A percentile compares a stretch with the other conserved stretches of the same genome.
phyloP scores from a whole-genome alignment of 2,329 filamentous ascomycete species.

The Xylariales sp. region DNA sequence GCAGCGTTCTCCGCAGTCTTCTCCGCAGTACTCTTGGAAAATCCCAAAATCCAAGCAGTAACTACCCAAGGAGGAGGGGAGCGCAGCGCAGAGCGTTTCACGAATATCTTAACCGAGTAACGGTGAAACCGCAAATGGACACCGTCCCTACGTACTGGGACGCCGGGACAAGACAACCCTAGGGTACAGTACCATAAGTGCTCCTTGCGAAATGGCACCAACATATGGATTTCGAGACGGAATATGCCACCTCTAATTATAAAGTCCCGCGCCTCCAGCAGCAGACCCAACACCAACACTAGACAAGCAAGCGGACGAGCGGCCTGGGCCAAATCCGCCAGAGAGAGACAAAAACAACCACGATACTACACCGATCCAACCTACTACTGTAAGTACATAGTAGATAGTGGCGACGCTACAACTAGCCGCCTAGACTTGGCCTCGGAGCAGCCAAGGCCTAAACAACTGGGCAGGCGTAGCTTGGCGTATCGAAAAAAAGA shows the following conservation, averaged over 20 bases:
- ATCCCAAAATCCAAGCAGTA: background rate
- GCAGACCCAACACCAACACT: background rate
- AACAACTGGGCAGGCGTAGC: constrained; percentile 4
- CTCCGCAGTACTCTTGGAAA: background rate
- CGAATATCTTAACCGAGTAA: background rate
- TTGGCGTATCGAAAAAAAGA: background rate
- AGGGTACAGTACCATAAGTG: no score
- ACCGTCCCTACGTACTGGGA: background rate
- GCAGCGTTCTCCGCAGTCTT: constrained; percentile 21
- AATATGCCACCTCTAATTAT: constrained; percentile 19
- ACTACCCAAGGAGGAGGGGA: no score
- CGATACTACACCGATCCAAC: background rate
- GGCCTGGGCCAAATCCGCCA: background rate
- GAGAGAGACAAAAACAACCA: background rate
- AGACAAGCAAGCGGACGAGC: background rate
- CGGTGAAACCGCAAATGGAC: constrained; percentile 8
- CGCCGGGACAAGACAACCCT: background rate
- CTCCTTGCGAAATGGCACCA: constrained; percentile 13
- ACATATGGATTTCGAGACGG: constrained; percentile 4
- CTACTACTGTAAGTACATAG: no score
- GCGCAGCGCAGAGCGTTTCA: constrained; percentile 16
- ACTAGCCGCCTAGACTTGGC: constrained; percentile 9
- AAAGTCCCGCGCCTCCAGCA: background rate
- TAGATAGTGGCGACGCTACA: constrained; percentile 1
- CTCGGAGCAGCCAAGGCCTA: constrained; percentile 14